phyloP scores from a whole-genome alignment of 768 basidiomycete species.

The Cyclocybe aegerita region DNA sequence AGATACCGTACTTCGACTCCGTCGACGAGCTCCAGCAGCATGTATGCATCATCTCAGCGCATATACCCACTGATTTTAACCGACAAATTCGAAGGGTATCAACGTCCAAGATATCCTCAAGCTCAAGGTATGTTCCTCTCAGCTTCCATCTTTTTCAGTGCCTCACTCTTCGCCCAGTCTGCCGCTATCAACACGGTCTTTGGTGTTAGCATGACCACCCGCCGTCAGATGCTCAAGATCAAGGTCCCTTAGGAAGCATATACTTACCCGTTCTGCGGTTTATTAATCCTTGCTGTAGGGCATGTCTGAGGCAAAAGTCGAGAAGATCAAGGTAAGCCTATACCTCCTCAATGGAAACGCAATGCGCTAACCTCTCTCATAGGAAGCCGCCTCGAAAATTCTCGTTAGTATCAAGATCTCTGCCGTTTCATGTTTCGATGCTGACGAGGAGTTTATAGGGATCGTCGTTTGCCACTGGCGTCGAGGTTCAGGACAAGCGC shows the following conservation, averaged over 20 bases:
- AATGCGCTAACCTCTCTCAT: not conserved
- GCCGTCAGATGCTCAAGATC: slow-evolving; percentile 88
- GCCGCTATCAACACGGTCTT: slow-evolving; percentile 84
- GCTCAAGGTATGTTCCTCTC: slow-evolving; percentile 60
- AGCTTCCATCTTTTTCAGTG: slow-evolving; percentile 1
- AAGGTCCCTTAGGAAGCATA: slow-evolving; percentile 53
- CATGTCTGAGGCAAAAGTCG: slow-evolving; percentile 95
- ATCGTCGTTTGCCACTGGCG: slow-evolving; percentile 87
- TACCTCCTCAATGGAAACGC: not conserved
- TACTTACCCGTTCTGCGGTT: slow-evolving; percentile 11
- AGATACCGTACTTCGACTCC: slow-evolving; percentile 70
- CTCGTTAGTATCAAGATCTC: slow-evolving; percentile 44
- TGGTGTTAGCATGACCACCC: slow-evolving; percentile 89
- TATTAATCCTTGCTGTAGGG: slow-evolving; percentile 49
- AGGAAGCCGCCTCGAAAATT: slow-evolving; percentile 92
- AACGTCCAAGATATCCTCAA: slow-evolving; percentile 95
- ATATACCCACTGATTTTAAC: slow-evolving; percentile 17
- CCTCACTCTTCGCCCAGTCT: slow-evolving; percentile 39
- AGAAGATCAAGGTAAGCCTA: slow-evolving; percentile 81
- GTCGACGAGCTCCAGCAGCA: slow-evolving; percentile 88
- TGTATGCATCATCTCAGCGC: slow-evolving; percentile 34
- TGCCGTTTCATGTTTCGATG: not conserved
- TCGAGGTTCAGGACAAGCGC: slow-evolving; percentile 86
- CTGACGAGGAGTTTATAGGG: slow-evolving; percentile 49
- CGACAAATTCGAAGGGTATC: slow-evolving; percentile 80